A percentile compares a stretch with the other conserved stretches of the same genome.
phyloP scores from a whole-genome alignment of 1,284 basidiomycete genomes.

The Sutorius eximius region DNA sequence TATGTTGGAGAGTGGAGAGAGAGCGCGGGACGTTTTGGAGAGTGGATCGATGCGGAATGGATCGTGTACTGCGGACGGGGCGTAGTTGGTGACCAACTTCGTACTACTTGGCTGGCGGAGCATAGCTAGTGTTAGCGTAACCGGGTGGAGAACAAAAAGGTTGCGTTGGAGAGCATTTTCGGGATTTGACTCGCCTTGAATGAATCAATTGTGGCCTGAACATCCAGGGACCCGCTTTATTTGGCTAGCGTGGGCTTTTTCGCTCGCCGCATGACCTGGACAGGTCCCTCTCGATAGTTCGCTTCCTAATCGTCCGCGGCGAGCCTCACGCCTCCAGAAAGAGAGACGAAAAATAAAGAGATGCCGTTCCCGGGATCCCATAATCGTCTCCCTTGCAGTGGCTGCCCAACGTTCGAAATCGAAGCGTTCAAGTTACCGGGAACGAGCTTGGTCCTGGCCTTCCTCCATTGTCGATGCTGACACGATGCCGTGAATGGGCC shows the following conservation, averaged over 20 bases:
- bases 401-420: constrained; percentile 11
- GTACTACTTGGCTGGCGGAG: background rate
- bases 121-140: background rate
- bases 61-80: background rate
- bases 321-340: background rate
- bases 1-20: no score
- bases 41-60: background rate
- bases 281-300: background rate
- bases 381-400: constrained; percentile 16
- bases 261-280: background rate
- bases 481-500: constrained; percentile 22
- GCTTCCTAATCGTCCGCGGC: constrained; percentile 15
- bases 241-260: background rate
- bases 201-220: background rate
- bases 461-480: background rate
- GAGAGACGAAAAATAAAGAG: constrained; percentile 11
- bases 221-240: background rate
- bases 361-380: constrained; percentile 29
- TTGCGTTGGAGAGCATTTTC: background rate
- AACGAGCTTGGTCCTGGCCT: background rate
- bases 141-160: background rate
- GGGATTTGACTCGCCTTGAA: background rate
- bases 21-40: background rate
- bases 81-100: no score
- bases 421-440: constrained; percentile 16